These are phyloP conservation scores for Claviceps sp. DNA, from an alignment of 2,329 filamentous ascomycete species.

Conservation along the genomic window DNA sequence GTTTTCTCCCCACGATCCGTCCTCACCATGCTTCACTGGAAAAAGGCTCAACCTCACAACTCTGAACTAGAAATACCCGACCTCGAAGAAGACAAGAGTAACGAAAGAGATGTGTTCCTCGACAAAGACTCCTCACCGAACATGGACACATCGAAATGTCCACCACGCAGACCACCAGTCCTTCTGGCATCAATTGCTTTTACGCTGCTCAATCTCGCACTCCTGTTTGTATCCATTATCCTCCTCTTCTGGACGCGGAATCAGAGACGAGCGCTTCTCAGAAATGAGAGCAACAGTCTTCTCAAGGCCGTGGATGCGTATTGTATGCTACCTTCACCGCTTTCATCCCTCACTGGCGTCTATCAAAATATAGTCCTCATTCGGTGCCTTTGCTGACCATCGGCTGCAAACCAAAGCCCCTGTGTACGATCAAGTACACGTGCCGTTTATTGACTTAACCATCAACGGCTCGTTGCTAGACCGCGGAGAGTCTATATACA, in stretches of 20 bases:
- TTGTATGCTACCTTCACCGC: not conserved
- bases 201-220: not conserved
- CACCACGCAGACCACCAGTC: not conserved
- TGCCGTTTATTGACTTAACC: not conserved
- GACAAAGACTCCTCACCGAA: too few relatives aligned
- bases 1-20: too few relatives aligned
- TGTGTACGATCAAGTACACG: not conserved
- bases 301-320: not conserved
- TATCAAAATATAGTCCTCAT: too few relatives aligned
- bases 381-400: too few relatives aligned
- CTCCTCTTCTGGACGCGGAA: not conserved
- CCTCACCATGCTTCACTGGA: too few relatives aligned
- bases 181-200: not conserved
- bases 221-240: not conserved
- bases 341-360: too few relatives aligned
- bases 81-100: too few relatives aligned
- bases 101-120: not conserved
- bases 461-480: not conserved
- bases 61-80: too few relatives aligned
- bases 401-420: not conserved
- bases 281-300: not conserved
- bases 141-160: not conserved
- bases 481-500: constrained; percentile 6
- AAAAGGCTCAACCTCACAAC: too few relatives aligned
- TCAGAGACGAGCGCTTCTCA: not conserved